A percentile compares a stretch with the other conserved stretches of the same genome.
Evolutionary conservation across 306 rosid genomes (phyloP).

Genomic region (Cucurbita argyrosperma): DNA sequence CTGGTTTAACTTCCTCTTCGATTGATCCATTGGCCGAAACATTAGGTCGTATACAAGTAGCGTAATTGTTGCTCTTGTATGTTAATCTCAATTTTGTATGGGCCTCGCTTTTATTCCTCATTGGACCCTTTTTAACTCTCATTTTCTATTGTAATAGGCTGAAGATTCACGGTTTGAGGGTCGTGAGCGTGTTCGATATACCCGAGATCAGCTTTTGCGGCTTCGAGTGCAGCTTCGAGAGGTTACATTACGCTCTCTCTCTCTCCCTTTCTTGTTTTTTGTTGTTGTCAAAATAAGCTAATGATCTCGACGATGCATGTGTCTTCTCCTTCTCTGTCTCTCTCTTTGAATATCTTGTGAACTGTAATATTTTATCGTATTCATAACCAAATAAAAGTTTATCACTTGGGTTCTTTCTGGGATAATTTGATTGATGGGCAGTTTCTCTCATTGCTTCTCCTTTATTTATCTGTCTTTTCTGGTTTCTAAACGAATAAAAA

Average conservation of each 20-base stretch:
- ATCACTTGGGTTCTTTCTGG: neutral
- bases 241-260: conserved; percentile 24
- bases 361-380: neutral
- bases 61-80: neutral
- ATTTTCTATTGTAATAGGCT: conserved; percentile 22
- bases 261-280: neutral
- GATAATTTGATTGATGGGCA: neutral
- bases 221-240: conserved; percentile 52
- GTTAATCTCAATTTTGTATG: neutral
- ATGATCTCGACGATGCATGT: too few relatives aligned
- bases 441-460: neutral
- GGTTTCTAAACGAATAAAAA: neutral
- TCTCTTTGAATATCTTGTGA: neutral
- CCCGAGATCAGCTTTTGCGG: conserved; percentile 57
- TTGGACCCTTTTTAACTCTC: neutral
- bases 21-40: neutral
- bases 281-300: too few relatives aligned
- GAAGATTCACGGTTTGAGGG: conserved; percentile 87
- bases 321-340: neutral
- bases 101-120: neutral
- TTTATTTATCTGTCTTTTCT: neutral
- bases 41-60: neutral
- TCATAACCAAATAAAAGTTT: neutral
- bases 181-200: conserved; percentile 59
- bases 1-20: neutral